Evolutionary conservation across 1,284 basidiomycete genomes (phyloP).

Genomic region (Leucoagaricus sp.): DNA sequence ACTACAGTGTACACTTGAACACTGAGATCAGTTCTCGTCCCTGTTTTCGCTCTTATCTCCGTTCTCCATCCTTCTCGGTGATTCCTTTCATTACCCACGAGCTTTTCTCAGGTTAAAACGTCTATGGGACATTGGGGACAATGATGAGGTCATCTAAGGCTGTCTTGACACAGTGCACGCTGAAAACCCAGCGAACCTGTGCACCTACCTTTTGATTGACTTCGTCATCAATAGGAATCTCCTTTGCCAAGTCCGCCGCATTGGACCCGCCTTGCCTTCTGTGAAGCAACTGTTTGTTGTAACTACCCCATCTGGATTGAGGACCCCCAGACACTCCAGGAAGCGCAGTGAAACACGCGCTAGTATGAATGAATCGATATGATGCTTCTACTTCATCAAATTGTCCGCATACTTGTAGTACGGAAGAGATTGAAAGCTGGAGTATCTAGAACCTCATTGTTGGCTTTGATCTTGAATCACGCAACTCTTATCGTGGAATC

Average conservation of each 20-base stretch:
- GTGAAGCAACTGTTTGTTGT: slow-evolving; percentile 1
- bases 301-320: slow-evolving; percentile 2
- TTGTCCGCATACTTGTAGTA: too few relatives aligned
- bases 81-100: neutral
- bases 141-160: neutral
- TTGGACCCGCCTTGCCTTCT: slow-evolving; percentile 2
- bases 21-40: neutral
- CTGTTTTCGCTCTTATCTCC: slow-evolving; percentile 13
- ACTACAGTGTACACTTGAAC: neutral
- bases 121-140: too few relatives aligned
- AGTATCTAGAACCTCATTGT: too few relatives aligned
- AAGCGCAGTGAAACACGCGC: neutral
- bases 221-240: neutral
- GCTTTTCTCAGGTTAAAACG: neutral
- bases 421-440: too few relatives aligned
- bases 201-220: neutral
- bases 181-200: neutral
- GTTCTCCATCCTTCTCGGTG: slow-evolving; percentile 9
- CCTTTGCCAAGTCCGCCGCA: neutral
- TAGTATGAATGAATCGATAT: neutral
- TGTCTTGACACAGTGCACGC: neutral
- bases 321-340: slow-evolving; percentile 1
- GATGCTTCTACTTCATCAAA: neutral
- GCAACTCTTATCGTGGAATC: too few relatives aligned
- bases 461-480: too few relatives aligned